Evolutionary conservation across 2,329 filamentous ascomycete species (phyloP).

Genomic region (Gaeumannomyces tritici): DNA sequence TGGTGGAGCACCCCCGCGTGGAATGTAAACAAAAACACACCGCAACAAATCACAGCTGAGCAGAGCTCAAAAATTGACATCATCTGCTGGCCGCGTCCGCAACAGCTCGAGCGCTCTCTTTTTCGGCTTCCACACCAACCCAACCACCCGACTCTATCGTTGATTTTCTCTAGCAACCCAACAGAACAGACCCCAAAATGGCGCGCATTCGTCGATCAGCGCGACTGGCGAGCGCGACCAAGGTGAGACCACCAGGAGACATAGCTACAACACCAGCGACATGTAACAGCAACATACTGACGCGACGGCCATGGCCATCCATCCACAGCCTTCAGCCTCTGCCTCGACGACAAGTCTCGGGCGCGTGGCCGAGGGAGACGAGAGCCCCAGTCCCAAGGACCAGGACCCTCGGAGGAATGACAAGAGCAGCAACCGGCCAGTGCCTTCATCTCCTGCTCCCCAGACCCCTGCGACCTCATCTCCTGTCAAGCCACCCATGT

Average conservation of each 20-base stretch:
- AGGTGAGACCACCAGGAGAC: conserved; percentile 19
- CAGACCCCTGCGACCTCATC: conserved; percentile 55
- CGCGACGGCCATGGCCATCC: conserved; percentile 2
- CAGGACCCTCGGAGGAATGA: neutral
- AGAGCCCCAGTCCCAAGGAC: conserved; percentile 20
- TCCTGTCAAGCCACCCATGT: conserved; percentile 58
- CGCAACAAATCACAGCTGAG: neutral
- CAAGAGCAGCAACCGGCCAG: conserved; percentile 6
- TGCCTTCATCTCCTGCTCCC: conserved; percentile 23
- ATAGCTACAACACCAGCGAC: neutral
- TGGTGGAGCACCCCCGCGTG: neutral
- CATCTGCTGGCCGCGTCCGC: neutral
- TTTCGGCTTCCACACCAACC: neutral
- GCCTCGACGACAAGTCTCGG: conserved; percentile 19
- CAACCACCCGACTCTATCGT: neutral
- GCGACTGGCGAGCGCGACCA: conserved; percentile 29
- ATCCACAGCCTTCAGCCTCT: conserved; percentile 12
- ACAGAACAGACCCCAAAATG: neutral
- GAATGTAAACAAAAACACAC: neutral
- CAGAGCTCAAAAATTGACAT: neutral
- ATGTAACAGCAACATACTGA: conserved; percentile 8
- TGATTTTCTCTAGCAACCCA: neutral
- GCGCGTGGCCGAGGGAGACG: conserved; percentile 34
- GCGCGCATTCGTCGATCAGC: conserved; percentile 26
- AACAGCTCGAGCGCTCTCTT: neutral